Conservation (phyloP, 2,329 filamentous ascomycete species). For the Alternaria gaisen region DNA sequence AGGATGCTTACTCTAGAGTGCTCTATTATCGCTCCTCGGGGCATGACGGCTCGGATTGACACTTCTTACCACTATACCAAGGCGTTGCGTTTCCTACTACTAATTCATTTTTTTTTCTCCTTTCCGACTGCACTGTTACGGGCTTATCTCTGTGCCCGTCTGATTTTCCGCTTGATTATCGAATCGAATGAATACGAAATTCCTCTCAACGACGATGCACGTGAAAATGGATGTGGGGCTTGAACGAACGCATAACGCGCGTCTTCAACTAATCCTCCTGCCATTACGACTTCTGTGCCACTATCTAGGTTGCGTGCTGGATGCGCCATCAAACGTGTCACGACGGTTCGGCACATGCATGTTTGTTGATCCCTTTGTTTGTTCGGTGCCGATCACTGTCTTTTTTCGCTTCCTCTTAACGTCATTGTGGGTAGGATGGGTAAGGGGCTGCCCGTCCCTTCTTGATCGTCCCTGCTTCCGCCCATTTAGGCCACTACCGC, state of each 20-base stretch:
- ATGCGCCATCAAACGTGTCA: not conserved
- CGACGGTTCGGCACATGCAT: not conserved
- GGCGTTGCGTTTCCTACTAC: slow-evolving; percentile 7
- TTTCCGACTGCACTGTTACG: not conserved
- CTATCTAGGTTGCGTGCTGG: not conserved
- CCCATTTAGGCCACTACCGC: not conserved
- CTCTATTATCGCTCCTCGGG: not conserved
- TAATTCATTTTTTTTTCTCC: not conserved
- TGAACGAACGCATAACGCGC: not conserved
- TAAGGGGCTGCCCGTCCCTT: not conserved
- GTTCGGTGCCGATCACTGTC: not conserved
- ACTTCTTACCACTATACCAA: slow-evolving; percentile 5
- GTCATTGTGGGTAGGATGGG: not conserved
- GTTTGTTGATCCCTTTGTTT: not conserved
- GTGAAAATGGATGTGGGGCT: not conserved
- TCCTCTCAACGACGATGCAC: not conserved
- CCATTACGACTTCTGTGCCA: not conserved
- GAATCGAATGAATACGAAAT: not conserved
- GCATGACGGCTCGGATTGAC: not conserved
- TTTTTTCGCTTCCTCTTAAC: not conserved
- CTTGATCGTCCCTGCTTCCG: not conserved
- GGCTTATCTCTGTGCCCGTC: not conserved
- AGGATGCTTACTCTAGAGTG: not conserved
- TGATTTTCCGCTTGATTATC: not conserved
- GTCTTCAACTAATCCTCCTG: not conserved